These are phyloP conservation scores for Jasminum sambac DNA, from an alignment of 257 asterid genomes.

Conservation along the genomic window DNA sequence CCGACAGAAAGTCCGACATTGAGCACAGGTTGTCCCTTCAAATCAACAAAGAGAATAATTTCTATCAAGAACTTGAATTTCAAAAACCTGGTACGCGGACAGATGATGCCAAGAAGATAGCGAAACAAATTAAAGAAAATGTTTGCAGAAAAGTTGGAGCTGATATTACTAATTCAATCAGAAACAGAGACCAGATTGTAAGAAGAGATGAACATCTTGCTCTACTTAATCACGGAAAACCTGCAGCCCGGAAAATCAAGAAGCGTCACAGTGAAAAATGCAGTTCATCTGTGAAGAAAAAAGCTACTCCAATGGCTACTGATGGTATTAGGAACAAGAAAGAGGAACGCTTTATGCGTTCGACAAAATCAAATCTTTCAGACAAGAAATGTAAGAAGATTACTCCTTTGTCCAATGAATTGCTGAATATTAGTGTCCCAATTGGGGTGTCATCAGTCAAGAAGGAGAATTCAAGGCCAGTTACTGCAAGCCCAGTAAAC, in stretches of 20 bases:
- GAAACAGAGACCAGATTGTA: conserved; percentile 20
- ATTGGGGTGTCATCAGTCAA: conserved; percentile 52
- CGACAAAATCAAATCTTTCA: conserved; percentile 29
- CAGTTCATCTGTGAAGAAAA: conserved; percentile 25
- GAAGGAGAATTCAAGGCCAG: conserved; percentile 56
- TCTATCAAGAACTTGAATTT: conserved; percentile 24
- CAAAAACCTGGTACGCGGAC: conserved; percentile 27
- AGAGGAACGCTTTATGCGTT: conserved; percentile 55
- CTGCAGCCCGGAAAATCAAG: conserved; percentile 21
- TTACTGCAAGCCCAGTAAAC: conserved; percentile 12
- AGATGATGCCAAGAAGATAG: conserved; percentile 54
- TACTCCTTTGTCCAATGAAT: conserved; percentile 51
- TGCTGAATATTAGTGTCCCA: conserved; percentile 46
- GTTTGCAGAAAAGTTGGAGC: conserved; percentile 57
- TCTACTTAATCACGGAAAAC: conserved; percentile 12
- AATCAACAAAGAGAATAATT: conserved; percentile 55
- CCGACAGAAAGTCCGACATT: conserved; percentile 63
- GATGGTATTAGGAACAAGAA: conserved; percentile 45
- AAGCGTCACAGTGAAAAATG: conserved; percentile 12
- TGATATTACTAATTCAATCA: conserved; percentile 61
- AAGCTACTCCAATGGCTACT: conserved; percentile 18
- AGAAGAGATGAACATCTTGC: conserved; percentile 45
- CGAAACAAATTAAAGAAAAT: conserved; percentile 61
- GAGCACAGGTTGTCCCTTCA: conserved; percentile 79
- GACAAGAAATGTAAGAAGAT: conserved; percentile 52